phyloP scores from a whole-genome alignment of 345 rosid species.

The Rhodamnia rubescens region DNA sequence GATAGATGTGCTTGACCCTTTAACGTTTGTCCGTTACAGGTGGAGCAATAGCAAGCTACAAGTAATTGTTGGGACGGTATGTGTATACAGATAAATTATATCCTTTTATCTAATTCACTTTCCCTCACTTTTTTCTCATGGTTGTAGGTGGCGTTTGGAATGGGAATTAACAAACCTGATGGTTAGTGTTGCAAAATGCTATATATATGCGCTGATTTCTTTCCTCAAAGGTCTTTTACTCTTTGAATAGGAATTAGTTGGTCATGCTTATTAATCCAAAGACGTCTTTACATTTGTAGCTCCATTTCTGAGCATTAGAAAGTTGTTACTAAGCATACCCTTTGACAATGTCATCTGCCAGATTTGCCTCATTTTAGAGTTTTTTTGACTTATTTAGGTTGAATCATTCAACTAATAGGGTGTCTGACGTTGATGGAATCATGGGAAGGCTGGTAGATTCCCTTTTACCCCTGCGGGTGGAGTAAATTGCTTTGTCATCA shows the following conservation, averaged over 20 bases:
- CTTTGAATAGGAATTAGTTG: neutral
- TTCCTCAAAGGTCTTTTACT: neutral
- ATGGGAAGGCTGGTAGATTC: neutral
- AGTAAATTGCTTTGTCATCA: neutral
- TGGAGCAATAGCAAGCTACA: slow-evolving; percentile 95
- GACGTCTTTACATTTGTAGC: neutral
- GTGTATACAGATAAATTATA: slow-evolving; percentile 8
- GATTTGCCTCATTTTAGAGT: neutral
- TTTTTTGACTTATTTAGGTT: neutral
- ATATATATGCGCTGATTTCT: neutral
- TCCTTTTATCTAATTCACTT: neutral
- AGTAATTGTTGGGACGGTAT: slow-evolving; percentile 95
- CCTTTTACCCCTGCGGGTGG: neutral
- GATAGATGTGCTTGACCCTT: neutral
- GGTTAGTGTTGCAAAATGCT: slow-evolving; percentile 33
- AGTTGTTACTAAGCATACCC: neutral
- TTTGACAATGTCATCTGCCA: neutral
- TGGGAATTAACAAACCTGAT: slow-evolving; percentile 99
- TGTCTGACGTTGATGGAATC: neutral
- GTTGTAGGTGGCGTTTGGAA: slow-evolving; percentile 93
- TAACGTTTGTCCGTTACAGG: slow-evolving; percentile 24
- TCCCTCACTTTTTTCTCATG: neutral
- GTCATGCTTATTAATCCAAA: neutral
- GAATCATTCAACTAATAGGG: neutral
- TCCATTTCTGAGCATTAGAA: neutral